Base-by-base conservation (phyloP, 495 filamentous ascomycete species). In the Podospora pseudocomata region DNA sequence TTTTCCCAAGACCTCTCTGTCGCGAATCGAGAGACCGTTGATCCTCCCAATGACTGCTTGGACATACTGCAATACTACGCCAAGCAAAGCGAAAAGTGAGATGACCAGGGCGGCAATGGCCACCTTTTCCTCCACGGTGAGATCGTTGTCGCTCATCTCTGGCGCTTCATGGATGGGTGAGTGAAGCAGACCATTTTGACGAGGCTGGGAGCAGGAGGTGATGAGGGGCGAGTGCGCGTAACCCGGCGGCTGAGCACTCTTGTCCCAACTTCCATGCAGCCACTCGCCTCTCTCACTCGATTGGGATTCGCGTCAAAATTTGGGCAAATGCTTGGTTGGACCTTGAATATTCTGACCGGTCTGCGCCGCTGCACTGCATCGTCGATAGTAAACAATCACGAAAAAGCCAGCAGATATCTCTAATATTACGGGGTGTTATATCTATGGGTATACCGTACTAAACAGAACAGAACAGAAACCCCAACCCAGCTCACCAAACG, bases 1-100 rank as follows among this genome's bases (percentile, higher is more conserved):
- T 16, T 68, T 66, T 2, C 80, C 79, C 69, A 81, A 77, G 0
- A 81, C 80, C 9, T 68, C 57, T 23, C 64, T 66, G 44, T 73
- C 71, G 60, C 70, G 72, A 54, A 70, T 72, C 7, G 72, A 67
- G 13, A 65, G 62, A 15, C 70, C 70, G 13, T 58, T 62, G 20
- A 39, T 60, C 18, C 32, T 61, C 34, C 30, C 71, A 49, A 73
- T 32, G 54, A 73, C 67, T 13, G 71, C 57, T 58, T 73, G 71
- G 27, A 71, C 55, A 18, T 67, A 66, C 30, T 72, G 70, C 28
- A 72, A 11, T 5, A 69, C 44, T 2, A 66, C 64, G 34, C 65
- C 65, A 49, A 67, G 61, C 16, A 75, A 62, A 7, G 73, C 73
- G 13, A 68, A 26, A 26, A 72, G 58, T 4, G 73, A 70, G 53